Conservation (phyloP, 805 yeast genomes). For the Yarrowia sp. region DNA sequence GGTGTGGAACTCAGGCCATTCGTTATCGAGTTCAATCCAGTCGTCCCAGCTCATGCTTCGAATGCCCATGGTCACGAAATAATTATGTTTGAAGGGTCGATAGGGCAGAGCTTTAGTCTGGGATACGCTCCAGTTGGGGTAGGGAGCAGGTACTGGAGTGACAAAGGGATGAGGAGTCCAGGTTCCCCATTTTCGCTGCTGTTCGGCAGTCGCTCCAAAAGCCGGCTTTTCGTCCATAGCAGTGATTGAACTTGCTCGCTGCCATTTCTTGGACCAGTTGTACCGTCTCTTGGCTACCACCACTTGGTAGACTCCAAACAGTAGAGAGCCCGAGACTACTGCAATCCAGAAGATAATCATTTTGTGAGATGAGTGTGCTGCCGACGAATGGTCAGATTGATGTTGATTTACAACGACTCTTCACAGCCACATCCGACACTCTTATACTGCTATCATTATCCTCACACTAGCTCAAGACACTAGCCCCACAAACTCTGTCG, state of each 20-base stretch:
- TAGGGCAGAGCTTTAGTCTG: slow-evolving; percentile 56
- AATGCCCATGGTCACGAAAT: slow-evolving; percentile 67
- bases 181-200: background rate
- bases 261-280: slow-evolving; percentile 22
- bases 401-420: too few relatives aligned
- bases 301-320: background rate
- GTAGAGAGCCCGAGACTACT: background rate
- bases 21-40: slow-evolving; percentile 68
- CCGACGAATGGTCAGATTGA: too few relatives aligned
- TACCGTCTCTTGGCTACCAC: background rate
- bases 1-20: slow-evolving; percentile 56
- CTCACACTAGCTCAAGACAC: background rate
- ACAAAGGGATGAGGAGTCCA: slow-evolving; percentile 5
- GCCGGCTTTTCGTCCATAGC: slow-evolving; percentile 13
- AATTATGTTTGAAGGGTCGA: slow-evolving; percentile 63
- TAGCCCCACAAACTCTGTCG: slow-evolving; percentile 20
- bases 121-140: slow-evolving; percentile 10
- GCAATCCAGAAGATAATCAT: background rate
- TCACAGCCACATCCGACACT: background rate
- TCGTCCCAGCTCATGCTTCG: slow-evolving; percentile 56
- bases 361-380: too few relatives aligned
- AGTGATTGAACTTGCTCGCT: background rate
- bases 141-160: slow-evolving; percentile 1
- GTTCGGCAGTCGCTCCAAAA: background rate
- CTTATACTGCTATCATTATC: background rate